phyloP scores from a whole-genome alignment of 2,329 filamentous ascomycete genomes.

The Fusarium mangiferae region DNA sequence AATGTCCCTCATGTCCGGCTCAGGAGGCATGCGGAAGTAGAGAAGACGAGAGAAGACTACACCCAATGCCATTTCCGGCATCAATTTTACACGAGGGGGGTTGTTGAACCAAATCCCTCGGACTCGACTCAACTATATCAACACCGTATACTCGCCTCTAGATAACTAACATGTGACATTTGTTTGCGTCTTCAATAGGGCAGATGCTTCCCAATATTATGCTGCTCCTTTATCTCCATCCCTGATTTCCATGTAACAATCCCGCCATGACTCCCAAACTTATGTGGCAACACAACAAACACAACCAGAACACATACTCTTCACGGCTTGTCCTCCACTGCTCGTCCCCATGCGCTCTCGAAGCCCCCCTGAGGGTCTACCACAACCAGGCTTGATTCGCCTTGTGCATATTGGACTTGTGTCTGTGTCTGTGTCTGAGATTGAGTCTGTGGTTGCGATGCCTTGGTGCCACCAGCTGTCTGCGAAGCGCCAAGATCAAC shows the following conservation, averaged over 20 bases:
- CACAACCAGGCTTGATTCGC: constrained; percentile 64
- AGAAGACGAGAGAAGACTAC: constrained; percentile 29
- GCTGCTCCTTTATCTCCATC: constrained; percentile 22
- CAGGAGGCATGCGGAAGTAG: neutral
- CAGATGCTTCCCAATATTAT: constrained; percentile 29
- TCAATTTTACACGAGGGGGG: constrained; percentile 36
- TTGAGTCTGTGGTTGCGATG: constrained; percentile 28
- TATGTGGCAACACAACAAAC: constrained; percentile 22
- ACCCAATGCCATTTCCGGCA: constrained; percentile 39
- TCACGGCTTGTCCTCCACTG: constrained; percentile 50
- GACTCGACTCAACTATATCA: constrained; percentile 13
- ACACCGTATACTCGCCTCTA: constrained; percentile 1
- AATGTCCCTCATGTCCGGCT: neutral
- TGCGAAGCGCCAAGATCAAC: constrained; percentile 47
- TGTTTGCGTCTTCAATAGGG: constrained; percentile 31
- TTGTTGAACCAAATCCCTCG: constrained; percentile 9
- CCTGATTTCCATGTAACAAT: constrained; percentile 3
- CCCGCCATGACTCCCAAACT: constrained; percentile 29
- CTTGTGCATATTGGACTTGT: constrained; percentile 24
- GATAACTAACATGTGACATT: constrained; percentile 25
- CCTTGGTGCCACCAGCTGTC: constrained; percentile 4
- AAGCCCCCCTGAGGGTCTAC: constrained; percentile 64
- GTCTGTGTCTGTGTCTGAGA: neutral
- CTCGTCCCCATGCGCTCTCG: constrained; percentile 77
- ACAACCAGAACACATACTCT: neutral